Conservation (phyloP, 345 rosid genomes). For the Melaleuca alternifolia region DNA sequence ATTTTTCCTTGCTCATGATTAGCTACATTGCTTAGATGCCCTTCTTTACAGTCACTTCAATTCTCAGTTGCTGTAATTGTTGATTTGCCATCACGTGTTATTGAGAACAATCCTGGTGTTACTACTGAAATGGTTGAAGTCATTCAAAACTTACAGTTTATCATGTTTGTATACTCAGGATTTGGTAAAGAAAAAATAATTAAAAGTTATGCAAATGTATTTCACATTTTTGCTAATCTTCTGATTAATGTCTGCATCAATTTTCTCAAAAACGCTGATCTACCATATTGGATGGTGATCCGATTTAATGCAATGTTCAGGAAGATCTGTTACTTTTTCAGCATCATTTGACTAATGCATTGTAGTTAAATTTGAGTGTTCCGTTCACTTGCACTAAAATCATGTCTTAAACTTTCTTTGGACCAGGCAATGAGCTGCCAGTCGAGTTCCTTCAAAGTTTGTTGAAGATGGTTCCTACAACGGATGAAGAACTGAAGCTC, state of each 20-base stretch:
- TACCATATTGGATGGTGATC: background rate
- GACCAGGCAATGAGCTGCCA: slow-evolving; percentile 91
- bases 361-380: background rate
- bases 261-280: background rate
- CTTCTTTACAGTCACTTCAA: background rate
- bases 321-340: background rate
- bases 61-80: background rate
- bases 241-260: background rate
- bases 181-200: background rate
- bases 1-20: background rate
- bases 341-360: background rate
- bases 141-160: background rate
- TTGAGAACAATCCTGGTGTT: background rate
- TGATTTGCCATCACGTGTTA: background rate
- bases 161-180: background rate
- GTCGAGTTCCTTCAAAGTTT: slow-evolving; percentile 68
- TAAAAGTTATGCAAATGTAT: background rate
- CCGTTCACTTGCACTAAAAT: background rate
- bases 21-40: background rate
- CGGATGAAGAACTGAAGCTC: slow-evolving; percentile 95
- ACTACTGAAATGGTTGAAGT: background rate
- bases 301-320: background rate
- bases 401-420: slow-evolving; percentile 11
- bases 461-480: slow-evolving; percentile 90
- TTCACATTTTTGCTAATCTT: background rate